Evolutionary conservation across 2,329 filamentous ascomycete genomes (phyloP), one percentile per base, ranked within the genome.

Genomic region (Zasmidium angulare): DNA sequence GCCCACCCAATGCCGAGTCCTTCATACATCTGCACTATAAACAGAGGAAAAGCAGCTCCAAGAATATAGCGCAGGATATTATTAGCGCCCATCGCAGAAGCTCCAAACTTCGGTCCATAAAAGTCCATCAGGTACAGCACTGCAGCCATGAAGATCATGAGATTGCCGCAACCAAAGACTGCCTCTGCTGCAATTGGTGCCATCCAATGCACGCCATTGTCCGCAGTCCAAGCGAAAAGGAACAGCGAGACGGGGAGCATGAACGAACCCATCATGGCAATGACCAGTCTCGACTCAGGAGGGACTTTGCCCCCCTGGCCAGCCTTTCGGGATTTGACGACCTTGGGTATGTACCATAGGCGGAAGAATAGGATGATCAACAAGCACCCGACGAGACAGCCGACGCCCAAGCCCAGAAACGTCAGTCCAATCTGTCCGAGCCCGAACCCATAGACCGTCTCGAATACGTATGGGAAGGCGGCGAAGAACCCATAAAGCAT

Each of bases 401-500:
- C 68, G 1, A 73, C 53, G 11, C 60, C 65, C 3, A 71, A 56
- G 1, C 64, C 67, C 1, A 72, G 31, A 47, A 70, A 71, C 12
- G 52, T 62, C 60, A 75, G 75, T 1, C 71, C 69, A 1, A 76
- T 65, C 12, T 68, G 43, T 64, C 48, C 70, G 36, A 62, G 63
- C 23, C 52, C 63, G 58, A 71, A 72, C 55, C 55, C 61, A 52
- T 72, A 72, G 46, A 61, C 60, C 19, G 56, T 58, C 22, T 62
- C 23, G 55, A 69, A 75, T 46, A 74, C 66, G 57, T 68, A 72
- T 2, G 72, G 68, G 17, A 67, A 72, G 3, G 74, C 74, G 19
- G 75, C 74, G 53, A 78, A 72, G 65, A 77, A 78, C 14, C 74
- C 67, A 64, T 78, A 78, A 24, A 76, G 65, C n/a, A 77, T 70